A percentile compares a stretch with the other conserved stretches of the same genome.
phyloP scores from a whole-genome alignment of 2,329 filamentous ascomycete species.

The Pseudocercospora pini-densiflorae region DNA sequence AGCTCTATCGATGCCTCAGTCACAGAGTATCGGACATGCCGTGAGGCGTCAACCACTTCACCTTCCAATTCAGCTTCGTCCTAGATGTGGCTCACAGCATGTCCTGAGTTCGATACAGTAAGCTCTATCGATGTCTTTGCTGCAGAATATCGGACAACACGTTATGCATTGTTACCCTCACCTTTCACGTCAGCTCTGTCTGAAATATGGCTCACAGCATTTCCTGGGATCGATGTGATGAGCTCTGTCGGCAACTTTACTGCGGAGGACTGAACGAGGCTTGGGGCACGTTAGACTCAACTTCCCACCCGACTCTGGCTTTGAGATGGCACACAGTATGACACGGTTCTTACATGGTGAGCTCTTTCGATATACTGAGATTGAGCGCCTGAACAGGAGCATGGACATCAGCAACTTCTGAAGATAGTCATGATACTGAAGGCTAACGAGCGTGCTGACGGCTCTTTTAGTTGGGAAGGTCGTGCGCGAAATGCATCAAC shows the following conservation, averaged over 20 bases:
- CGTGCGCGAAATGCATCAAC: neutral
- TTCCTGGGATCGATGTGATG: neutral
- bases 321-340: neutral
- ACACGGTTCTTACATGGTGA: neutral
- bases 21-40: too few species aligned
- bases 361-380: neutral
- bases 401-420: neutral
- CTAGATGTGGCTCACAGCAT: neutral
- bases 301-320: neutral
- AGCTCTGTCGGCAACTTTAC: neutral
- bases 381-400: neutral
- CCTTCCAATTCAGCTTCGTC: too few species aligned
- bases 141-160: too few species aligned
- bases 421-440: neutral
- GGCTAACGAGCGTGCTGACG: neutral
- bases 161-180: too few species aligned
- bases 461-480: neutral
- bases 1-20: neutral
- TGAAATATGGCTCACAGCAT: neutral
- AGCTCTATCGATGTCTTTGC: neutral
- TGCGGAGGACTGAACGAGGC: neutral
- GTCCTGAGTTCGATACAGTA: neutral
- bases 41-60: too few species aligned
- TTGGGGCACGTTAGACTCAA: neutral
- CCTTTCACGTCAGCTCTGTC: too few species aligned